A percentile compares a stretch with the other conserved stretches of the same genome.
phyloP scores from a whole-genome alignment of 83 land plant genomes.

The Picea abies region DNA sequence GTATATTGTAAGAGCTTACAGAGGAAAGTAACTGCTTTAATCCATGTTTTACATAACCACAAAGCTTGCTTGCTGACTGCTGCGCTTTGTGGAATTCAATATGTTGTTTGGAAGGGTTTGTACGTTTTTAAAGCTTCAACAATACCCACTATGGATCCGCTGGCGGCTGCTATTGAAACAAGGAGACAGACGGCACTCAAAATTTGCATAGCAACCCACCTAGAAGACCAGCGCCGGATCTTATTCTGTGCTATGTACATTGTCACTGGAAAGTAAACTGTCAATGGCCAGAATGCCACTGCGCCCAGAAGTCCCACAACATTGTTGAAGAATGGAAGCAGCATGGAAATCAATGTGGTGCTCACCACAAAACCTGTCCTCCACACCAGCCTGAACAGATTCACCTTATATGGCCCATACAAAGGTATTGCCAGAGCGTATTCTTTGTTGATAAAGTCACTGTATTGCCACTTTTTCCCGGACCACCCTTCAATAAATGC shows the following conservation, averaged over 20 bases:
- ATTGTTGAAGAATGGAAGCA: slow-evolving; percentile 40
- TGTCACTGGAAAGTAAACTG: slow-evolving; percentile 54
- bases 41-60: no score
- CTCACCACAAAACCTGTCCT: slow-evolving; percentile 56
- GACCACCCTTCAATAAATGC: slow-evolving; percentile 28
- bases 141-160: slow-evolving; percentile 72
- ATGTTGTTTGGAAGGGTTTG: slow-evolving; percentile 35
- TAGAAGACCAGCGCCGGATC: slow-evolving; percentile 51
- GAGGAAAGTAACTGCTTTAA: no score
- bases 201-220: slow-evolving; percentile 62
- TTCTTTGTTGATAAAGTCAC: neutral
- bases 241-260: slow-evolving; percentile 30
- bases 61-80: no score
- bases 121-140: neutral
- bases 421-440: slow-evolving; percentile 28
- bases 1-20: no score
- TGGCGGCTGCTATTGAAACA: slow-evolving; percentile 65
- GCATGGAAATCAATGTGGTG: slow-evolving; percentile 73
- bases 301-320: no score
- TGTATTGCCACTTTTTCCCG: slow-evolving; percentile 22
- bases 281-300: slow-evolving; percentile 70
- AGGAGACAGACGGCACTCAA: slow-evolving; percentile 57
- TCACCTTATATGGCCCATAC: no score
- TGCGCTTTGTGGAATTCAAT: no score
- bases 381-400: no score